A percentile compares a stretch with the other conserved stretches of the same genome.
phyloP scores from a whole-genome alignment of 169 alveolate species.

The Plasmodium gallinaceum region DNA sequence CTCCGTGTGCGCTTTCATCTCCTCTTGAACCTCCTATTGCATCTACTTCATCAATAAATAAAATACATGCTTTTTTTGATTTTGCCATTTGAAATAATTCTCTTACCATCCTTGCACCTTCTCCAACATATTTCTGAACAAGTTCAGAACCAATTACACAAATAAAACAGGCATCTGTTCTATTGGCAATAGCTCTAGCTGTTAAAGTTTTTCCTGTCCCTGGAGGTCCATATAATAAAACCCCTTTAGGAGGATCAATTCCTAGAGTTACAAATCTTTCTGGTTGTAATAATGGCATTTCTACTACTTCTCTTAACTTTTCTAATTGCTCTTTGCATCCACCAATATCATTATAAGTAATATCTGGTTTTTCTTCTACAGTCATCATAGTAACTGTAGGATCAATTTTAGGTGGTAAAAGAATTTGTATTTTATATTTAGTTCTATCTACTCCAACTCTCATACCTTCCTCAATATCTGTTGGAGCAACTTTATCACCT shows the following conservation, averaged over 20 bases:
- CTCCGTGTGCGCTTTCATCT: conserved; percentile 94
- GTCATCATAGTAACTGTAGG: conserved; percentile 99
- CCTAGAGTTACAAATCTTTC: conserved; percentile 98
- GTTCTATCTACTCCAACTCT: conserved; percentile 98
- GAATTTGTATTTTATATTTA: conserved; percentile 96
- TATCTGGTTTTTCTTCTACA: conserved; percentile 99
- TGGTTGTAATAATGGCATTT: conserved; percentile 98
- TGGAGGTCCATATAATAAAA: conserved; percentile 98
- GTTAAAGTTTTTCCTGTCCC: conserved; percentile 96
- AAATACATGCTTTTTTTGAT: conserved; percentile 96
- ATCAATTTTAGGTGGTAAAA: conserved; percentile 99
- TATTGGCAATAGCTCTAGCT: conserved; percentile 99
- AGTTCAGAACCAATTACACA: conserved; percentile 99
- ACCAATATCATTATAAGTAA: conserved; percentile 99
- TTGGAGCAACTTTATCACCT: conserved; percentile 99
- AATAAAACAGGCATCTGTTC: conserved; percentile 99
- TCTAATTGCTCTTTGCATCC: conserved; percentile 99
- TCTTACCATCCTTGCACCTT: conserved; percentile 99
- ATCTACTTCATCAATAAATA: conserved; percentile 99
- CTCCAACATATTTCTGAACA: conserved; percentile 99
- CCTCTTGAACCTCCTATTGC: conserved; percentile 96
- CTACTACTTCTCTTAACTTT: conserved; percentile 97
- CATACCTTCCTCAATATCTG: conserved; percentile 99
- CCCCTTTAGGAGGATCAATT: conserved; percentile 99
- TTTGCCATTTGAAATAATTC: conserved; percentile 98